Evolutionary conservation across 306 rosid genomes (phyloP).

Genomic region (Ormosia emarginata): DNA sequence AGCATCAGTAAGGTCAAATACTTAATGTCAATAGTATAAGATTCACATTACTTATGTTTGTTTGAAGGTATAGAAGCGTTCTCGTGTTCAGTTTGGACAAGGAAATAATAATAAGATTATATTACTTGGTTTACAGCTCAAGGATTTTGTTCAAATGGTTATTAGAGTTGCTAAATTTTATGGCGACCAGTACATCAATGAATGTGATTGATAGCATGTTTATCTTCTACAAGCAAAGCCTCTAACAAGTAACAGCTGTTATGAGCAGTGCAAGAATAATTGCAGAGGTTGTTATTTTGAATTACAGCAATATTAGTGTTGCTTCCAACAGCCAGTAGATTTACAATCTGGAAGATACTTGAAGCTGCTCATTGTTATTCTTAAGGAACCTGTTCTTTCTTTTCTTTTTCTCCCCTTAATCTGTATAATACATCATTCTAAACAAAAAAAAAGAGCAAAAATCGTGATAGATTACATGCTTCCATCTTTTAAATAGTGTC

Average conservation of each 20-base stretch:
- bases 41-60: neutral
- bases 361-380: neutral
- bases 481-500: constrained; percentile 11
- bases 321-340: neutral
- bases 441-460: neutral
- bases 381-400: neutral
- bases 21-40: neutral
- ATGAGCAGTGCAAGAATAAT: neutral
- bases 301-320: neutral
- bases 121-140: neutral
- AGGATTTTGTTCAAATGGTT: neutral
- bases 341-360: neutral
- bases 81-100: neutral
- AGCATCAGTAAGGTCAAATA: neutral
- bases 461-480: neutral
- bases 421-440: neutral
- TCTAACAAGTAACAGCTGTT: neutral
- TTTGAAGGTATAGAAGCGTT: neutral
- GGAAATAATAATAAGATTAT: neutral
- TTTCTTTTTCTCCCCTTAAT: neutral
- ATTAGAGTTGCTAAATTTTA: neutral
- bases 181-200: neutral
- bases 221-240: neutral
- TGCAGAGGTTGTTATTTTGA: neutral
- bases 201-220: neutral